Evolutionary conservation across 139 green algal species (phyloP).

Genomic region (Auxenochlorella protothecoides): DNA sequence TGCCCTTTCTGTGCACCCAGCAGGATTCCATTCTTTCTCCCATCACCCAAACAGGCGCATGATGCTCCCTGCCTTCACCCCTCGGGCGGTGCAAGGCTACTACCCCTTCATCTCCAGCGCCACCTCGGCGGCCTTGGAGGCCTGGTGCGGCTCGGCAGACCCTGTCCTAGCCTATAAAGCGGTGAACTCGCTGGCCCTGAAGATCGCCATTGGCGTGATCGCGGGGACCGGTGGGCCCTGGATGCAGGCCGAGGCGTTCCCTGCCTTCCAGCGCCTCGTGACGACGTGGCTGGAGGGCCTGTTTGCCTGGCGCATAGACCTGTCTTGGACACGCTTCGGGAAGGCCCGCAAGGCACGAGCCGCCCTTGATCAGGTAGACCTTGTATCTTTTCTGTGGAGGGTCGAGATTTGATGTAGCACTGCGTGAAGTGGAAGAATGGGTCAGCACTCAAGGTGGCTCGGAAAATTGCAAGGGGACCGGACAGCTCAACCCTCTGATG

Average conservation of each 20-base stretch:
- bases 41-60: background rate
- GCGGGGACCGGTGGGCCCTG: background rate
- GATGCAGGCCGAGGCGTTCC: background rate
- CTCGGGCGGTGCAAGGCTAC: background rate
- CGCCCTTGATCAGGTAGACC: too few species aligned
- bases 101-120: background rate
- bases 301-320: background rate
- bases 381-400: too few species aligned
- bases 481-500: too few species aligned
- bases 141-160: background rate
- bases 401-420: too few species aligned
- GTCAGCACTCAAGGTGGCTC: too few species aligned
- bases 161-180: background rate
- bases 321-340: background rate
- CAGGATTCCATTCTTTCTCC: background rate
- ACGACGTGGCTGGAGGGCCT: background rate
- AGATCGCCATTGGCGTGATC: background rate
- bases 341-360: too few species aligned
- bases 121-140: too few species aligned
- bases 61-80: background rate
- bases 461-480: too few species aligned
- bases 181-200: background rate
- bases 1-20: background rate
- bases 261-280: background rate
- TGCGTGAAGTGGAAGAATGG: too few species aligned